Conservation (phyloP, 2,329 filamentous ascomycete species). For the Falciphora oryzae region DNA sequence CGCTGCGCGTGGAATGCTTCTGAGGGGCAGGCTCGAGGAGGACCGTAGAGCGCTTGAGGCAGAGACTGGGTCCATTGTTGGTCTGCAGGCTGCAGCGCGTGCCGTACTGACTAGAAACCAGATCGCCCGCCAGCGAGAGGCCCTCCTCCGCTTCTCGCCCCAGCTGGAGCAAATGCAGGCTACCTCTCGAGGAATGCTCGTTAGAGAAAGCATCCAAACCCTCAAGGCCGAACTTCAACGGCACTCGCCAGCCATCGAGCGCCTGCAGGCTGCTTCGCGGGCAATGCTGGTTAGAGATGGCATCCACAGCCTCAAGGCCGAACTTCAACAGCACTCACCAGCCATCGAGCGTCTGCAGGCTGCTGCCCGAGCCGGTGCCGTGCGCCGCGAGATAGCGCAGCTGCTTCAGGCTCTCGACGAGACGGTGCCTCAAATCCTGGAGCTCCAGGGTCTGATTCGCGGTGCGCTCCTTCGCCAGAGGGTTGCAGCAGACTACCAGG, state of each 20-base stretch:
- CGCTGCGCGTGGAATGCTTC: slow-evolving; percentile 59
- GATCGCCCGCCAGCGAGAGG: slow-evolving; percentile 43
- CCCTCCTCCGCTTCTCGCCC: slow-evolving; percentile 43
- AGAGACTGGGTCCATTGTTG: slow-evolving; percentile 43
- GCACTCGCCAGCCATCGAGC: slow-evolving; percentile 36
- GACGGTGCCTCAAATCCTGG: slow-evolving; percentile 39
- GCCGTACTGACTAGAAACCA: slow-evolving; percentile 54
- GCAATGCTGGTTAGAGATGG: slow-evolving; percentile 43
- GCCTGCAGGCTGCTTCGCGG: slow-evolving; percentile 42
- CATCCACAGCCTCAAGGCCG: slow-evolving; percentile 38
- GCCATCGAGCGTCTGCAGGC: slow-evolving; percentile 44
- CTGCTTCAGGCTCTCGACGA: slow-evolving; percentile 42
- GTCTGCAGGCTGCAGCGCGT: slow-evolving; percentile 61
- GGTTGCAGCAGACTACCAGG: slow-evolving; percentile 42
- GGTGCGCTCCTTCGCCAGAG: slow-evolving; percentile 54
- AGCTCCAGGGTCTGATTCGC: slow-evolving; percentile 54
- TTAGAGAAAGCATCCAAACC: slow-evolving; percentile 37
- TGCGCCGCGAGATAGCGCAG: slow-evolving; percentile 43
- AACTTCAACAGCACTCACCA: slow-evolving; percentile 38
- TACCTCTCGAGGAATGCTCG: slow-evolving; percentile 40
- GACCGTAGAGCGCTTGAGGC: slow-evolving; percentile 47
- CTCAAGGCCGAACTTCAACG: slow-evolving; percentile 43
- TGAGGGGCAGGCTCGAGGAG: slow-evolving; percentile 50
- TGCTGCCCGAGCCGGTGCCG: slow-evolving; percentile 47
- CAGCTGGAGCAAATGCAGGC: slow-evolving; percentile 46